Base-by-base conservation (phyloP, 371 early-diverging fungal species). In the Mortierella sp. region DNA sequence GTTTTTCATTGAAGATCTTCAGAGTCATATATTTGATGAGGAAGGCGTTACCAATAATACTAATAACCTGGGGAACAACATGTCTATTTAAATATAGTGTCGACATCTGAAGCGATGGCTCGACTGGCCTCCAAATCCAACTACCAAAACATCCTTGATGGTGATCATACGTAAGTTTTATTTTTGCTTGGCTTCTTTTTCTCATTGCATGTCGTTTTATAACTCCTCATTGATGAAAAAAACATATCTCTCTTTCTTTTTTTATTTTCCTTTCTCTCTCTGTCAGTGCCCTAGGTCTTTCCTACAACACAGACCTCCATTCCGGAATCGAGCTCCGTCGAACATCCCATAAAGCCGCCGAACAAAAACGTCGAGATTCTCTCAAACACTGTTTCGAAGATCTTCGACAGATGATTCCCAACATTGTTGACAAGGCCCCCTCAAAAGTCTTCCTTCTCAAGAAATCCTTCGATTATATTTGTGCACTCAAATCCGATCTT, bases 361-460 rank as follows among this genome's bases (percentile, higher is more conserved):
- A 97, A 70, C 97, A 97, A 76, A 91, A 91, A 66, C 89, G 97
- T n/a, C 83, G 97, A n/a, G 95, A 95, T 66, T 89, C 91, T 27
- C 80, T 96, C 21, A 95, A 95, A 59, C 82, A 90, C 42, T 90
- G 92, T 39, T 97, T 97, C 73, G 94, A 96, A 47, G 84, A 90
- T n/a, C 80, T 97, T 11, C 82, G 89, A 21, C 63, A 75, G 8
- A 82, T 92, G 32, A 72, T 96, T 28, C 90, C 92, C 15, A 86
- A 87, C 5, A 83, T 92, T 4, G 75, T 87, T 48, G 86, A 92
- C 27, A 90, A 90, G 79, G 78, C 86, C 27, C 85, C 88, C 8
- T 86, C 86, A 63, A 90, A 90, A 65, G 87, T 89, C 1, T 79
- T 81, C 28, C 54, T 92, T n/a, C 76, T 92, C 51, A 46, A 69